Evolutionary conservation across 768 basidiomycete species (phyloP), one percentile per base, ranked within the genome.

Genomic region (Stropharia rugosoannulata): DNA sequence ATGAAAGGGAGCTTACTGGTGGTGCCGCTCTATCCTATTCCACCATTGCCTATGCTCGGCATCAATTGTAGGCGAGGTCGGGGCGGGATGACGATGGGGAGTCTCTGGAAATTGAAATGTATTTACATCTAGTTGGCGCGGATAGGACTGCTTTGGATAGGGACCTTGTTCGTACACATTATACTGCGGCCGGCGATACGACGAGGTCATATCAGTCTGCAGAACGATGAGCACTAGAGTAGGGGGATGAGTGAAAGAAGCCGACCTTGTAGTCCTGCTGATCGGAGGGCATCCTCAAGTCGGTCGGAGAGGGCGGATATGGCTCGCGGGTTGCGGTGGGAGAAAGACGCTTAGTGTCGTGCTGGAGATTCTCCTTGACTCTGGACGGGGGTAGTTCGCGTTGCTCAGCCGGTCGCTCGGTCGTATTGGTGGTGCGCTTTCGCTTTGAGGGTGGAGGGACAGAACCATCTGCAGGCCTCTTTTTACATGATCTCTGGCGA

Each of bases 401-500:
- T 40, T 62, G 54, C 52, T 76, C 76, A 43, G 71, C 58, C 50
- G 65, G 46, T 49, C 64, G 68, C 52, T 70, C 62, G 25, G 59
- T 38, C 45, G 64, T 53, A n/a, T 72, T 73, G 57, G 61, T 49
- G 19, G 73, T 74, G 56, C 79, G 76, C 66, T 79, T 83, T 65
- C 82, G 78, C 70, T 86, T 86, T 48, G 78, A 68, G 54, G 80
- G 73, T 55, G 82, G 78, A 13, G 77, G 66, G 51, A 69, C 73
- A 59, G 80, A 74, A 50, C 75, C 80, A 59, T 85, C 84, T 37
- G 79, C 73, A 36, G 82, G 80, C 56, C 88, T 78, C 77, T 90
- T 92, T 83, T 92, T 92, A 80, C 89, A 91, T 54, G 86, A 87
- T 62, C 90, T 80, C 68, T 90, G 87, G 59, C 90, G 82, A 55